Conservation (phyloP, 345 rosid genomes). For the Psidium friedrichsthalianum region DNA sequence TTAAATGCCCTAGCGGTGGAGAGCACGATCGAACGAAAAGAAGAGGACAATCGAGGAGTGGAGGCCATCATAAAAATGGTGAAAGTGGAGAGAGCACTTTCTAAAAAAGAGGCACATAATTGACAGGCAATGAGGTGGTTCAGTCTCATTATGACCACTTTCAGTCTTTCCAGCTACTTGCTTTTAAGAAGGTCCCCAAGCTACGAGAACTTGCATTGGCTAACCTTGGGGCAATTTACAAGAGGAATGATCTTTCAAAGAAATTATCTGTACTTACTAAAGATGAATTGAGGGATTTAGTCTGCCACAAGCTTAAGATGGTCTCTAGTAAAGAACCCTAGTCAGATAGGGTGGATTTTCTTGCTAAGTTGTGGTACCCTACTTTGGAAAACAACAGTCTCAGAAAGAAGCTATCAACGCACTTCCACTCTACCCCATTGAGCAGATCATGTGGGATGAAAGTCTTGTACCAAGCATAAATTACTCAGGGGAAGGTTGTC, state of each 20-base stretch:
- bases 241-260: constrained; percentile 82
- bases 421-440: constrained; percentile 95
- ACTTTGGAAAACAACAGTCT: constrained; percentile 86
- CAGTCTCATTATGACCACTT: constrained; percentile 77
- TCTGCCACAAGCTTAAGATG: constrained; percentile 91
- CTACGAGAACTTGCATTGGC: constrained; percentile 79
- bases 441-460: constrained; percentile 99
- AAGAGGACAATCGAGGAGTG: no score
- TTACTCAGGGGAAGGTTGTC: constrained; percentile 98
- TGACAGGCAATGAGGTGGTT: constrained; percentile 89
- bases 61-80: no score
- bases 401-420: constrained; percentile 99
- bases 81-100: no score
- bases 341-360: constrained; percentile 82
- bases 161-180: constrained; percentile 83
- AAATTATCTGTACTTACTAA: constrained; percentile 66
- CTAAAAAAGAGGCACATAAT: constrained; percentile 93
- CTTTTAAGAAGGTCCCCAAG: constrained; percentile 89
- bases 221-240: constrained; percentile 76
- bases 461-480: constrained; percentile 97
- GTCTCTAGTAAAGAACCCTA: constrained; percentile 72
- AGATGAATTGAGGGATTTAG: constrained; percentile 80
- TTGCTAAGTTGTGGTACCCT: constrained; percentile 82
- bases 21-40: no score
- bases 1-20: no score